Evolutionary conservation across 768 basidiomycete species (phyloP), one percentile per base, ranked within the genome.

Genomic region (Sarcomyxa edulis): DNA sequence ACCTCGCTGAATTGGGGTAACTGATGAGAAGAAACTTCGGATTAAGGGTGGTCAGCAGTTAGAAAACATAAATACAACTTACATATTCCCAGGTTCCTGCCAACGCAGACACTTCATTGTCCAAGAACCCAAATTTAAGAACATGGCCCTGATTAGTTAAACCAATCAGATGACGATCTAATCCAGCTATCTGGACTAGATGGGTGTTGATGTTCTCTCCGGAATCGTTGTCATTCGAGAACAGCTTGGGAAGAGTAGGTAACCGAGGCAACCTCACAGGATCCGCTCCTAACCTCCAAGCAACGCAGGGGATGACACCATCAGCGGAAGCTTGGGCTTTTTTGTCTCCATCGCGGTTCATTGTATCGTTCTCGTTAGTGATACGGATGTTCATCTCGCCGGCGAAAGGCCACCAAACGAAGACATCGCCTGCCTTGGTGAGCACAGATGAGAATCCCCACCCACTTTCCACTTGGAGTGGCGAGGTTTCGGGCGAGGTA

Each of bases 121-220:
- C 58, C 26, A 80, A 66, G 22, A 65, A 47, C 12, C 66, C 61
- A 49, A 78, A 79, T 51, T 78, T 78, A 45, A 89, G 62, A 34
- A 94, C 84, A 53, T 88, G 84, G 0, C 88, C 88, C 24, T 72
- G 61, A 51, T 84, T 79, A 10, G 91, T 93, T 49, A 98, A 61
- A 9, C 84, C 93, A 42, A 95, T 62, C 19, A 96, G 55, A 47
- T 78, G 72, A 33, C 69, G 66, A 38, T 88, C 79, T 44, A 91
- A 72, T 4, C 78, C 84, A 7, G 90, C 93, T 30, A 98, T 81
- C 58, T 89, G 81, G 23, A 90, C 69, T 25, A 96, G 68, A 53
- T 68, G 70, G 10, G 61, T 64, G 22, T 58, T 54, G 31, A 53
- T 40, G 23, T 57, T 51, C 48, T 25, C 32, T 10, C 20, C 34